These are phyloP conservation scores for Diaporthe longicolla DNA, from an alignment of 2,329 filamentous ascomycete genomes.

Conservation along the genomic window DNA sequence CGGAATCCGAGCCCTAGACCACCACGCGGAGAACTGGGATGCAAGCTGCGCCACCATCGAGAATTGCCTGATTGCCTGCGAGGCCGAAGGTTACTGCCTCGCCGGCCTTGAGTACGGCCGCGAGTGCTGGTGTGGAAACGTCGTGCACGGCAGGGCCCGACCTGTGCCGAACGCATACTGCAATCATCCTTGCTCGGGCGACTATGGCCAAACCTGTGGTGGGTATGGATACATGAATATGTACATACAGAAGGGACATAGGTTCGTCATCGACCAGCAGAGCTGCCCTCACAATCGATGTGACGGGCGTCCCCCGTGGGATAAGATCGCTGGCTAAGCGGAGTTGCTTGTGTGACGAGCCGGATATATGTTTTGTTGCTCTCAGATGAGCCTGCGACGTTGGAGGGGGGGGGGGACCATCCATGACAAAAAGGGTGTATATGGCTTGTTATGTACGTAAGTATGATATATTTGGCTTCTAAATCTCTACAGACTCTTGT, in stretches of 20 bases:
- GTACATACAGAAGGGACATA: neutral
- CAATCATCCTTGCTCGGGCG: conserved; percentile 16
- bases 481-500: conserved; percentile 18
- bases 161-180: conserved; percentile 14
- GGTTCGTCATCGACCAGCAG: neutral
- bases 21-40: conserved; percentile 14
- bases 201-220: conserved; percentile 10
- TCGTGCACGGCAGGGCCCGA: neutral
- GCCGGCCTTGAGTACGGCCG: conserved; percentile 36
- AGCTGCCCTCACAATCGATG: neutral
- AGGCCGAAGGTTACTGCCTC: conserved; percentile 30
- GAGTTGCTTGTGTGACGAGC: no score
- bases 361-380: no score
- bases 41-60: conserved; percentile 3
- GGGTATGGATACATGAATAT: conserved; percentile 29
- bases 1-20: conserved; percentile 19
- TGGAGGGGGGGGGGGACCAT: no score
- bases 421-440: no score
- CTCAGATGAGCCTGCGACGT: no score
- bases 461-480: neutral
- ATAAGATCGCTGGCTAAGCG: no score
- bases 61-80: conserved; percentile 22
- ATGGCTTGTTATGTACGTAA: neutral
- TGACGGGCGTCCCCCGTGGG: no score
- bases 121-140: conserved; percentile 41